Conservation (phyloP, 1,284 basidiomycete genomes). For the Trichosporon coremiiforme region DNA sequence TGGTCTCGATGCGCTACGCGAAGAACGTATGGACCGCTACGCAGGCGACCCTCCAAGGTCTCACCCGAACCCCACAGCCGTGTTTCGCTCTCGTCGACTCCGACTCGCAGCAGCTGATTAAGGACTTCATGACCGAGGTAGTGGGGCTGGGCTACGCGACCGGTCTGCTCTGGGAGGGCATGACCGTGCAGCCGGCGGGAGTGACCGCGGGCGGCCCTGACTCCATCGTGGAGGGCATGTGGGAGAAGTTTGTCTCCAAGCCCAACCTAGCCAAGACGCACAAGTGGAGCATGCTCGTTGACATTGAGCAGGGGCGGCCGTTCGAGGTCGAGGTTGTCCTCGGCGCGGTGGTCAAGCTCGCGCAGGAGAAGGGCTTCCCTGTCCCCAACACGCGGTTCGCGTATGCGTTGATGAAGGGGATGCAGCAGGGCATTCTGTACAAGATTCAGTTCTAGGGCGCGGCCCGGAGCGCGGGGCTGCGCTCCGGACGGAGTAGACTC, state of each 20-base stretch:
- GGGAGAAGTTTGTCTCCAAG: constrained; percentile 26
- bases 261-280: constrained; percentile 30
- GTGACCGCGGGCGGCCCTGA: constrained; percentile 33
- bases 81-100: constrained; percentile 36
- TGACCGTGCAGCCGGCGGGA: constrained; percentile 39
- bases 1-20: constrained; percentile 43
- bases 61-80: constrained; percentile 43
- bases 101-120: constrained; percentile 38
- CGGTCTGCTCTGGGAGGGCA: constrained; percentile 47
- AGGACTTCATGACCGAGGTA: constrained; percentile 48
- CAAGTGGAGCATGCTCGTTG: constrained; percentile 51
- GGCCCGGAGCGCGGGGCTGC: background rate
- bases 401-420: constrained; percentile 48
- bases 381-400: constrained; percentile 43
- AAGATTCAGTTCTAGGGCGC: background rate
- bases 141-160: constrained; percentile 44
- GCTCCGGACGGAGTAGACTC: background rate
- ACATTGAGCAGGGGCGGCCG: constrained; percentile 41
- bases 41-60: constrained; percentile 47
- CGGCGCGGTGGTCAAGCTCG: constrained; percentile 49
- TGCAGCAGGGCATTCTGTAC: constrained; percentile 36
- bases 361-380: constrained; percentile 34
- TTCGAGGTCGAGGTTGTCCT: constrained; percentile 53
- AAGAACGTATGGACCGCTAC: constrained; percentile 55
- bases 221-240: constrained; percentile 25